Percentiles rank a stretch among this genome's conserved stretches.
phyloP scores from a whole-genome alignment of 441 rosid species.

The Populus trichocarpa region DNA sequence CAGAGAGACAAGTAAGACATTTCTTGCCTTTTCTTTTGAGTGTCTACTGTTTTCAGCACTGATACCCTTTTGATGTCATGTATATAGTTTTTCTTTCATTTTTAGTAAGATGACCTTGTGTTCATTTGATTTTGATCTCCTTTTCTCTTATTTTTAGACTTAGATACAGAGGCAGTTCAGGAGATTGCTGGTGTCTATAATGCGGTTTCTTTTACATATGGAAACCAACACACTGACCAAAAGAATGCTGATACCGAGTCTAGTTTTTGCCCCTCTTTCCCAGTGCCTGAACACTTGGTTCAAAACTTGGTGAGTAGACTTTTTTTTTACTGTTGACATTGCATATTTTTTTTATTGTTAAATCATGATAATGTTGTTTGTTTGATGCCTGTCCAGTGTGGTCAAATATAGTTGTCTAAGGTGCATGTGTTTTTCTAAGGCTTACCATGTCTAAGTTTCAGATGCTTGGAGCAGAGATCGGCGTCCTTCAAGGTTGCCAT shows the following conservation, averaged over 20 bases:
- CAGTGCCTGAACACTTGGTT: slow-evolving; percentile 65
- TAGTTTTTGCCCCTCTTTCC: slow-evolving; percentile 66
- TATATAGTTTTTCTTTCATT: background rate
- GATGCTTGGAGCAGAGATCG: slow-evolving; percentile 93
- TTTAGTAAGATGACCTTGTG: background rate
- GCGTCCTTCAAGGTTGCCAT: slow-evolving; percentile 66
- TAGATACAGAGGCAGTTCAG: slow-evolving; percentile 37
- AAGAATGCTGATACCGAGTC: slow-evolving; percentile 46
- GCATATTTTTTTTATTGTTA: slow-evolving; percentile 18
- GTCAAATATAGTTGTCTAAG: slow-evolving; percentile 59
- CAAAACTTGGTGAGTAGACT: slow-evolving; percentile 66
- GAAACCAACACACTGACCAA: slow-evolving; percentile 41
- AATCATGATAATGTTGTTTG: slow-evolving; percentile 31
- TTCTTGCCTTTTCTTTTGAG: slow-evolving; percentile 26
- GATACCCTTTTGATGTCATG: background rate
- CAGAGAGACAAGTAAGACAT: slow-evolving; percentile 59
- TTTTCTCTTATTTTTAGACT: slow-evolving; percentile 35
- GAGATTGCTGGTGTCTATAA: slow-evolving; percentile 39
- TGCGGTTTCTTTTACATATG: slow-evolving; percentile 75
- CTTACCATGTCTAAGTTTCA: slow-evolving; percentile 99
- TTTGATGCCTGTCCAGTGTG: slow-evolving; percentile 53
- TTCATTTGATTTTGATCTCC: slow-evolving; percentile 11
- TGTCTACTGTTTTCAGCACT: slow-evolving; percentile 8
- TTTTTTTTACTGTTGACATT: slow-evolving; percentile 12
- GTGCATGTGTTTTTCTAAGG: slow-evolving; percentile 94